Evolutionary conservation across 257 asterid genomes (phyloP).

Genomic region (Buddleja alternifolia): DNA sequence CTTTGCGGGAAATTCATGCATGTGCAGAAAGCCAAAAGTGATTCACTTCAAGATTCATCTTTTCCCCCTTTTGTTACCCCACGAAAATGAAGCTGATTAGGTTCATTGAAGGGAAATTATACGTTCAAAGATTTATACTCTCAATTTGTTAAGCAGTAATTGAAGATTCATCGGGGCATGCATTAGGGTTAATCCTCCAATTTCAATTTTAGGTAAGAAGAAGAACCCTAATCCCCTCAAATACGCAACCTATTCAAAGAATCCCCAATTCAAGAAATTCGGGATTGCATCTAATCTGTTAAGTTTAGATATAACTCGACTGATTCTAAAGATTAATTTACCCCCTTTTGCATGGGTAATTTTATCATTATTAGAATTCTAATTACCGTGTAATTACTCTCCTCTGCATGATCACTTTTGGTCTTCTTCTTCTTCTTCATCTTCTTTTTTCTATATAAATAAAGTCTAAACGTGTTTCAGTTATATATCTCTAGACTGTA

Average conservation of each 20-base stretch:
- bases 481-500: not conserved
- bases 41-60: not conserved
- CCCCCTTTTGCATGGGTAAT: not conserved
- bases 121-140: not conserved
- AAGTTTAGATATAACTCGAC: not conserved
- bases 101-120: no score
- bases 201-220: not conserved
- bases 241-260: not conserved
- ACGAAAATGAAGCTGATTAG: no score
- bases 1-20: not conserved
- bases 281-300: not conserved
- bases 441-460: slow-evolving; percentile 14
- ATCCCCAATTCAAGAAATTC: not conserved
- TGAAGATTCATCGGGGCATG: no score
- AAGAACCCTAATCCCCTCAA: slow-evolving; percentile 13
- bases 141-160: no score
- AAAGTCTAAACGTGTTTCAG: not conserved
- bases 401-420: not conserved
- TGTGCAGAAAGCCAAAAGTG: not conserved
- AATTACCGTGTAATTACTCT: not conserved
- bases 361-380: not conserved
- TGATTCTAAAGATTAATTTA: not conserved
- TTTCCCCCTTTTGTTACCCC: not conserved
- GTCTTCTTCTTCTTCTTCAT: slow-evolving; percentile 5
- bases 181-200: not conserved